Evolutionary conservation across 192 early-diverging fungal genomes (phyloP).

Genomic region (Backusella sp.): DNA sequence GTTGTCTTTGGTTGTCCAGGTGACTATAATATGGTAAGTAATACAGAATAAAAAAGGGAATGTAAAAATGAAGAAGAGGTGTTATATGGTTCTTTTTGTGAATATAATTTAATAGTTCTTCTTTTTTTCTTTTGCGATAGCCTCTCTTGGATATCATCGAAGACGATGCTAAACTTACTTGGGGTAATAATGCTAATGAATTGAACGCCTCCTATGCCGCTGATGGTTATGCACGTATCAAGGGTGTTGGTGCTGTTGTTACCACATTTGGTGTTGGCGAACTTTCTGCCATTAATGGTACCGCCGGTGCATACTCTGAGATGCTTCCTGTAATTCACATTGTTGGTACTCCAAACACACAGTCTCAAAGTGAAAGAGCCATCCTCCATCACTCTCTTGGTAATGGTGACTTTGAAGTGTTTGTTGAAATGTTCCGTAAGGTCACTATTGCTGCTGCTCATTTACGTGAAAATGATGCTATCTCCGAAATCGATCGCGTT

Average conservation of each 20-base stretch:
- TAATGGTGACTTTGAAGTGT: slow-evolving; percentile 48
- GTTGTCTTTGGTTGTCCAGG: slow-evolving; percentile 47
- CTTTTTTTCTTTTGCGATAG: not conserved
- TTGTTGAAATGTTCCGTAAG: slow-evolving; percentile 35
- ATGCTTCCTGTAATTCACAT: slow-evolving; percentile 52
- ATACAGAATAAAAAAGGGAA: not conserved
- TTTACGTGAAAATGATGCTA: slow-evolving; percentile 32
- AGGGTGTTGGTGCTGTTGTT: slow-evolving; percentile 35
- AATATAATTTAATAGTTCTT: not conserved
- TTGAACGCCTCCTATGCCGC: slow-evolving; percentile 43
- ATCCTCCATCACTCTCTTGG: slow-evolving; percentile 50
- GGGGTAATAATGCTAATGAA: slow-evolving; percentile 45
- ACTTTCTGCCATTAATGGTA: slow-evolving; percentile 41
- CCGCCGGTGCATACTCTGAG: slow-evolving; percentile 46
- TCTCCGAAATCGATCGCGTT: slow-evolving; percentile 41
- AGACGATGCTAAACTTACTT: slow-evolving; percentile 35
- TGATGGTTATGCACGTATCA: slow-evolving; percentile 46
- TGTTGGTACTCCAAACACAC: slow-evolving; percentile 49
- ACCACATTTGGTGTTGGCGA: slow-evolving; percentile 54
- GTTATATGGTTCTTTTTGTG: not conserved
- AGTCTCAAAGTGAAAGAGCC: slow-evolving; percentile 40
- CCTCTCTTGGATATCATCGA: slow-evolving; percentile 21
- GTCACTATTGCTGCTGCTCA: slow-evolving; percentile 42
- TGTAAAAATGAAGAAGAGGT: not conserved
- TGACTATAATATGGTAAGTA: slow-evolving; percentile 45